Percentiles rank a stretch among this genome's conserved stretches.
phyloP scores from a whole-genome alignment of 306 rosid species.

The Quercus agrifolia region DNA sequence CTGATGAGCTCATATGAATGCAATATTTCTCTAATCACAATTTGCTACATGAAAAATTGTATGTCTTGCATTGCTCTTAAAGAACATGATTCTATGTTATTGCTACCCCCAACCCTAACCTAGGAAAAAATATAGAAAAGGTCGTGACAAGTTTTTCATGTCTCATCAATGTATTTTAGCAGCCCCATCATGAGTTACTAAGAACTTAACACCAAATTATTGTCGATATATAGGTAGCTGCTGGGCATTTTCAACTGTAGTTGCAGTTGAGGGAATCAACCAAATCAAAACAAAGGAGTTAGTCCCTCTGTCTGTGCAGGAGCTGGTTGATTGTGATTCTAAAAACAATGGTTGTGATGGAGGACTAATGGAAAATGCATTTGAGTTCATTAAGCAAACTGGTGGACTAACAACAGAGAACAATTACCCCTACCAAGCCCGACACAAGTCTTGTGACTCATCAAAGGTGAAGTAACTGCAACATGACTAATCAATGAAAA shows the following conservation, averaged over 20 bases:
- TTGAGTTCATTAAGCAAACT: slow-evolving; percentile 29
- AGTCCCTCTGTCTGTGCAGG: slow-evolving; percentile 46
- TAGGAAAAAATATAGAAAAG: neutral
- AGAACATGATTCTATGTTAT: too few relatives aligned
- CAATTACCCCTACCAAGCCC: slow-evolving; percentile 38
- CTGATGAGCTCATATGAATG: too few relatives aligned
- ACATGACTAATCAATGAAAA: neutral
- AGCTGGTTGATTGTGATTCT: slow-evolving; percentile 38
- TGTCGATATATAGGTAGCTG: slow-evolving; percentile 36
- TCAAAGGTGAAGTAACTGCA: slow-evolving; percentile 26
- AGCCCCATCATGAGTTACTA: neutral
- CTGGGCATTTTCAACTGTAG: slow-evolving; percentile 54
- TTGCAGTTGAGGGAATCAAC: slow-evolving; percentile 46
- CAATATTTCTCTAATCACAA: too few relatives aligned
- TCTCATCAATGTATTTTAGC: neutral
- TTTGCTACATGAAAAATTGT: too few relatives aligned
- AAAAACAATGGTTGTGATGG: slow-evolving; percentile 43
- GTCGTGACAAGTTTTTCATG: neutral
- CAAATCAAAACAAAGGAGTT: slow-evolving; percentile 31
- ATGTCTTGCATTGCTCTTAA: too few relatives aligned
- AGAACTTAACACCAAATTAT: neutral
- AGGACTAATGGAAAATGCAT: slow-evolving; percentile 42
- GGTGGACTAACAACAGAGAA: slow-evolving; percentile 45
- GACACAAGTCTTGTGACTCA: slow-evolving; percentile 29
- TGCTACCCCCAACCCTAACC: too few relatives aligned